A percentile compares a stretch with the other conserved stretches of the same genome.
These are phyloP conservation scores for Ulota crispa DNA, from an alignment of 225 moss, liverwort and hornwort genomes.

Conservation along the genomic window DNA sequence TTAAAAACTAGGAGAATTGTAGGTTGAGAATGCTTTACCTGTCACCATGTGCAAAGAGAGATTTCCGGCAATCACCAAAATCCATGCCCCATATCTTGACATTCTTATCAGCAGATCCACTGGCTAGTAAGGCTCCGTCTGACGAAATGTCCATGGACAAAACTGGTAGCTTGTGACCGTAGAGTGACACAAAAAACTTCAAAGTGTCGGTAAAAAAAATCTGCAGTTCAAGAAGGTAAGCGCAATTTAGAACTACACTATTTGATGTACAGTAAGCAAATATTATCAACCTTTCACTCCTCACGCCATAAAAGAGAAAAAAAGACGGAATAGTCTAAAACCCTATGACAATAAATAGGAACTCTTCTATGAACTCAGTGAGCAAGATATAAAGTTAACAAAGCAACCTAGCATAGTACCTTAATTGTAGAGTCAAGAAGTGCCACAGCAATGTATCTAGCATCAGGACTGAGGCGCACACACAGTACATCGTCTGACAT, in stretches of 20 bases:
- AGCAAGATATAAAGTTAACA: neutral
- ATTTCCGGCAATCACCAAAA: conserved; percentile 97
- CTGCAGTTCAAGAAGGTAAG: conserved; percentile 39
- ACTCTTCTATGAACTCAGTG: neutral
- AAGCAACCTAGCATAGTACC: conserved; percentile 36
- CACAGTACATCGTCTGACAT: conserved; percentile 96
- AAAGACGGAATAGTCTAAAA: neutral
- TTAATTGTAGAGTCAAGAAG: conserved; percentile 95
- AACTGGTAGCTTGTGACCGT: conserved; percentile 96
- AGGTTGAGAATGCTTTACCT: conserved; percentile 53
- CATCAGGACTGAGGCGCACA: conserved; percentile 83
- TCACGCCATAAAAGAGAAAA: neutral
- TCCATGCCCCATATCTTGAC: conserved; percentile 99
- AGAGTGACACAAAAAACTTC: conserved; percentile 96
- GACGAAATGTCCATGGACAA: conserved; percentile 98
- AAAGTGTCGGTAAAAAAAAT: conserved; percentile 89
- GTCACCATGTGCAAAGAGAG: conserved; percentile 97
- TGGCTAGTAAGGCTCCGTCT: conserved; percentile 83
- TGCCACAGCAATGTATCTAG: conserved; percentile 87
- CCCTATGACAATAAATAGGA: neutral
- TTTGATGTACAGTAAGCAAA: neutral
- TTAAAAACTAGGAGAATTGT: neutral
- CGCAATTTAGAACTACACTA: neutral
- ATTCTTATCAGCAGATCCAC: conserved; percentile 98
- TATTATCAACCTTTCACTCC: neutral